Evolutionary conservation across 805 yeast species (phyloP), one percentile per base, ranked within the genome.

Genomic region (Myxozyma kluyveri): DNA sequence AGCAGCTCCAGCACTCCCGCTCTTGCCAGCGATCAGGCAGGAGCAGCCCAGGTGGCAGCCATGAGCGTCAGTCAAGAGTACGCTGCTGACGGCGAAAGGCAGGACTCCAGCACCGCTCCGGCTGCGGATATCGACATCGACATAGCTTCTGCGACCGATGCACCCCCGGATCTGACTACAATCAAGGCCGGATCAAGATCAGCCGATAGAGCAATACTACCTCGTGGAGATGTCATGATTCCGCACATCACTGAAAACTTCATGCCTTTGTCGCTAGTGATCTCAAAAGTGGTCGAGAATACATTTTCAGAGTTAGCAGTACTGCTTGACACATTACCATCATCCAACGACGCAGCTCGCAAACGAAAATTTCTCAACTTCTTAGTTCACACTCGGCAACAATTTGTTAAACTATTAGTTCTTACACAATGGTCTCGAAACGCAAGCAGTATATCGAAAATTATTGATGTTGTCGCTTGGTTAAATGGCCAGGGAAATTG

Each of bases 381-480:
- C 50, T 73, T 93, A 21, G 84, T 91, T 1, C 73, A 75, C 32
- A 70, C 90, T 27, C 77, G 98, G 51, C 89, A 88, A 63, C 93
- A 90, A 62, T 88, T 84, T 64, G 79, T 90, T 54, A 82, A 91
- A 66, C 67, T 90, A 2, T 89, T 88, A 61, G 96, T 95, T 2
- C 70, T 93, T 36, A 79, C 85, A 47, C 90, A 91, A 69, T 93
- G 99, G 99, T 80, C 89, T 2, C 77, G 80, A 10, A 83, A 81
- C 31, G 76, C 90, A 3, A 75, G 80, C 42, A 87, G 84, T 46
- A 82, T 91, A 53, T 81, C 84, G 41, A 77, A 76, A 47, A 74
- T 90, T 56, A 89, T 93, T 50, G 98, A 93, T 70, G 74, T 91
- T 19, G 79, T 95, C 53, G 85, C 86, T 57, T 93, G 95, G 93